Evolutionary conservation across 208 protist genomes (phyloP).

Genomic region (Acanthamoeba lenticulata): DNA sequence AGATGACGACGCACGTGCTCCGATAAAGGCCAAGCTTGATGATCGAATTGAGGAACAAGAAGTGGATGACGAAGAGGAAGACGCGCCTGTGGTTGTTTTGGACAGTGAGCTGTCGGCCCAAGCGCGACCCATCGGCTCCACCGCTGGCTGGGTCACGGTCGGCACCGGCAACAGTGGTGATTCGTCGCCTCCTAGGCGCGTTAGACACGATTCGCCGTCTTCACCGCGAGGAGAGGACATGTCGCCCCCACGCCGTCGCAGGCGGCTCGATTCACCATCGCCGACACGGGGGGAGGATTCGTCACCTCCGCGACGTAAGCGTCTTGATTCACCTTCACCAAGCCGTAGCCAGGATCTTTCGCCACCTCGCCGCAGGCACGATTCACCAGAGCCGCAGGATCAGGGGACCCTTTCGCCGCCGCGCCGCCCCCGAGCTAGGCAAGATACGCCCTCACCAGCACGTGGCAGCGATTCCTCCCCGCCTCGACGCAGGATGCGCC

Average conservation of each 20-base stretch:
- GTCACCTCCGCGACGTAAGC: too few relatives aligned
- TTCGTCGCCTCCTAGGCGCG: neutral
- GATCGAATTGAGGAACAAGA: too few relatives aligned
- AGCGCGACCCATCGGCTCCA: neutral
- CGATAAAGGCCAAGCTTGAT: constrained; percentile 32
- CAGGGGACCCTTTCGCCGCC: neutral
- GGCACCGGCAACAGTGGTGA: neutral
- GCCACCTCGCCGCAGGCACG: neutral
- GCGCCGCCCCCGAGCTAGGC: neutral
- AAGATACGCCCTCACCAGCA: neutral
- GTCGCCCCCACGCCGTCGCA: neutral
- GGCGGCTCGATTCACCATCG: constrained; percentile 8
- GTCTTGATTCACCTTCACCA: too few relatives aligned
- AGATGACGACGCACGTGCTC: neutral
- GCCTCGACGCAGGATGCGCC: neutral
- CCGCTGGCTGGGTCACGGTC: constrained; percentile 5
- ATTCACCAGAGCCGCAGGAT: neutral
- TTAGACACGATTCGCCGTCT: neutral
- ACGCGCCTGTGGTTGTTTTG: neutral
- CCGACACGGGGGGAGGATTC: constrained; percentile 10
- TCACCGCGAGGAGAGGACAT: neutral
- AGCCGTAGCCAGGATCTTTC: neutral
- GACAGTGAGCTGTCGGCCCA: neutral
- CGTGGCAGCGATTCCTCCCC: neutral
- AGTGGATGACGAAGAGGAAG: neutral